These are phyloP conservation scores for Candida ovalis DNA, from an alignment of 805 yeast species.

Conservation along the genomic window DNA sequence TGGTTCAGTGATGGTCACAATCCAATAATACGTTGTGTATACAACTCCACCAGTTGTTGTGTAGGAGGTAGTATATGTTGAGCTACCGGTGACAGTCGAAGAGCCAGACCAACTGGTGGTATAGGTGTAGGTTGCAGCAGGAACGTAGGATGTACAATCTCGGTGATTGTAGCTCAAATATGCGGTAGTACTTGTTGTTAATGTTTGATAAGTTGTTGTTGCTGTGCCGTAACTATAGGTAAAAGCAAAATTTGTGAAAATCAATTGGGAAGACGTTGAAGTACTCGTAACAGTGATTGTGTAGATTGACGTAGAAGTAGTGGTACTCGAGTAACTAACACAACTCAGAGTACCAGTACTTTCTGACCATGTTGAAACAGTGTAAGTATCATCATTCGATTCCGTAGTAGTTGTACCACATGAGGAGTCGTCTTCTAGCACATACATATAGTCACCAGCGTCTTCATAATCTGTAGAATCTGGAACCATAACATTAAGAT, in stretches of 20 bases:
- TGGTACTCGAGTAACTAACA: not conserved
- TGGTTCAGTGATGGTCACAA: not conserved
- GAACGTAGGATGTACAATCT: constrained; percentile 1
- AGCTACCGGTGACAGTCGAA: not conserved
- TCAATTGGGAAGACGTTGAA: not conserved
- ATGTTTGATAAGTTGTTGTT: not conserved
- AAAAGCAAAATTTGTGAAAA: not conserved
- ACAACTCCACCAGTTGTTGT: not conserved
- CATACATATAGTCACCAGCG: constrained; percentile 16
- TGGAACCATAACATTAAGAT: constrained; percentile 19
- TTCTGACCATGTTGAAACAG: not conserved
- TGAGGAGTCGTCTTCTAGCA: constrained; percentile 1
- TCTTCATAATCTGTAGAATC: constrained; percentile 13
- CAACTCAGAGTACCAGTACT: not conserved
- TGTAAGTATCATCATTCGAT: constrained; percentile 1
- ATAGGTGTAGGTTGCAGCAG: not conserved
- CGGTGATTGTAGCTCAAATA: not conserved
- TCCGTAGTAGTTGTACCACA: constrained; percentile 1
- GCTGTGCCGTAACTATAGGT: not conserved
- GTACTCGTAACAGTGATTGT: not conserved
- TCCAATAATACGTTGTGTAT: not conserved
- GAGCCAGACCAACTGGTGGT: constrained; percentile 4
- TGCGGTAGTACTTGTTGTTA: not conserved
- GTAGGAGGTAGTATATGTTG: not conserved
- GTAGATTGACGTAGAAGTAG: not conserved